Percentiles rank a stretch among this genome's conserved stretches.
These are phyloP conservation scores for Mycena haematopus DNA, from an alignment of 768 basidiomycete species.

Conservation along the genomic window DNA sequence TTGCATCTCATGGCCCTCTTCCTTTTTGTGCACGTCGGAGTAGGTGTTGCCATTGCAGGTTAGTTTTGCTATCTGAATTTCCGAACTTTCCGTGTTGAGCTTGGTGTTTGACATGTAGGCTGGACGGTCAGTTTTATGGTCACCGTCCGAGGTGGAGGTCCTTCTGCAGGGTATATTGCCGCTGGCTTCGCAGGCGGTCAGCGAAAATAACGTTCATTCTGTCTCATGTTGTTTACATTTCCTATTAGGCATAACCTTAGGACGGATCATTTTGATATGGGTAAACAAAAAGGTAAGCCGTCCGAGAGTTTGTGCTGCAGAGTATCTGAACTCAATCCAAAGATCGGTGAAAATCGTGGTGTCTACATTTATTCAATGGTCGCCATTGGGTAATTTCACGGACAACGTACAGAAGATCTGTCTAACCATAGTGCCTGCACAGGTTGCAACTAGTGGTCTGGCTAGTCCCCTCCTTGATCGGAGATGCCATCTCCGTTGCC, in stretches of 20 bases:
- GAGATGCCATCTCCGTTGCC: slow-evolving; percentile 66
- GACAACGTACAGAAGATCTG: neutral
- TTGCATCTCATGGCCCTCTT: slow-evolving; percentile 54
- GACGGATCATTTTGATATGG: slow-evolving; percentile 62
- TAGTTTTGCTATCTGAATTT: neutral
- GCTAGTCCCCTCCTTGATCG: slow-evolving; percentile 74
- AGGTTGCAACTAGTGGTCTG: slow-evolving; percentile 75
- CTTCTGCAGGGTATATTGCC: slow-evolving; percentile 55
- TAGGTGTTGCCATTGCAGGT: slow-evolving; percentile 57
- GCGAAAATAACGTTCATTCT: neutral
- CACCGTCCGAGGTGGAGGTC: slow-evolving; percentile 51
- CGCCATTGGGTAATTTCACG: slow-evolving; percentile 50
- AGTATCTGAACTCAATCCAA: neutral
- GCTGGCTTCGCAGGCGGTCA: slow-evolving; percentile 48
- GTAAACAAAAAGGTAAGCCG: slow-evolving; percentile 54
- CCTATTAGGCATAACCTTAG: slow-evolving; percentile 56
- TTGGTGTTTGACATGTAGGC: slow-evolving; percentile 36
- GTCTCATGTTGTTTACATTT: neutral
- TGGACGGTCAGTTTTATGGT: slow-evolving; percentile 63
- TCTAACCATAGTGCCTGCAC: neutral
- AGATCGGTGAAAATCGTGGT: slow-evolving; percentile 60
- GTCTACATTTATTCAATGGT: slow-evolving; percentile 58
- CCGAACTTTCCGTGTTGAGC: neutral
- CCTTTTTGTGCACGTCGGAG: slow-evolving; percentile 53
- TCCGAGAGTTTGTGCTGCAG: neutral